Percentiles rank a stretch among this genome's conserved stretches.
phyloP scores from a whole-genome alignment of 1,284 basidiomycete species.

The Moesziomyces antarcticus region DNA sequence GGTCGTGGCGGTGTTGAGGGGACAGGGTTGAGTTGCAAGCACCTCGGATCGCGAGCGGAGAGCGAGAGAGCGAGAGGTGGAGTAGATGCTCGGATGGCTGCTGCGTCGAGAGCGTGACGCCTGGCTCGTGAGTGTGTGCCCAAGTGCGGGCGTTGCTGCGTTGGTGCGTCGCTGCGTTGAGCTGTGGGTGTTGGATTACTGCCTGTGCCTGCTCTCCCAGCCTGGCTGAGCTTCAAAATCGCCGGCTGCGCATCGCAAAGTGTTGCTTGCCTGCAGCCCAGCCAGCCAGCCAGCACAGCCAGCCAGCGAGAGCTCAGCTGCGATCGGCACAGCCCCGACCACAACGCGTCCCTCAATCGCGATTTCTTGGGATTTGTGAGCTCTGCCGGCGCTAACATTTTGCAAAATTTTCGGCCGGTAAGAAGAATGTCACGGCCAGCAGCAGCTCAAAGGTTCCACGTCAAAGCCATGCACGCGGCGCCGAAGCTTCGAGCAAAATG shows the following conservation, averaged over 20 bases:
- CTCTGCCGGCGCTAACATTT: background rate
- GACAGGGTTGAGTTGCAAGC: background rate
- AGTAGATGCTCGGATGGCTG: background rate
- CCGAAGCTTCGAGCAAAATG: constrained; percentile 30
- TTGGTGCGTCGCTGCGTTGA: background rate
- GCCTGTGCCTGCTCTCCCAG: constrained; percentile 2
- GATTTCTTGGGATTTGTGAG: background rate
- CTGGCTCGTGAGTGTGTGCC: background rate
- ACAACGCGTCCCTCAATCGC: background rate
- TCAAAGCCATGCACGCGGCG: constrained; percentile 8
- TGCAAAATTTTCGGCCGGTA: constrained; percentile 12
- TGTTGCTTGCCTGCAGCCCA: constrained; percentile 2
- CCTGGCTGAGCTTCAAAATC: constrained; percentile 4
- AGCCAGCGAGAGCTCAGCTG: constrained; percentile 2
- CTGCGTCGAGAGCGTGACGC: background rate
- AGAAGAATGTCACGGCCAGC: constrained; percentile 18
- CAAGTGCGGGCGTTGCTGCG: constrained; percentile 1
- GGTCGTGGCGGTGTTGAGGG: background rate
- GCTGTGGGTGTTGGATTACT: background rate
- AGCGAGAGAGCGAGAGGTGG: background rate
- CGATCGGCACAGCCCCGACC: constrained; percentile 38
- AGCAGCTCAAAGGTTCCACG: constrained; percentile 24
- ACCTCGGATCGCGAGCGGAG: background rate
- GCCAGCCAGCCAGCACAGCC: constrained; percentile 1
- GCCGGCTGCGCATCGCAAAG: constrained; percentile 1